Evolutionary conservation across 148 eudicot species (phyloP), one percentile per base, ranked within the genome.

Genomic region (Rhododendron ovatum): DNA sequence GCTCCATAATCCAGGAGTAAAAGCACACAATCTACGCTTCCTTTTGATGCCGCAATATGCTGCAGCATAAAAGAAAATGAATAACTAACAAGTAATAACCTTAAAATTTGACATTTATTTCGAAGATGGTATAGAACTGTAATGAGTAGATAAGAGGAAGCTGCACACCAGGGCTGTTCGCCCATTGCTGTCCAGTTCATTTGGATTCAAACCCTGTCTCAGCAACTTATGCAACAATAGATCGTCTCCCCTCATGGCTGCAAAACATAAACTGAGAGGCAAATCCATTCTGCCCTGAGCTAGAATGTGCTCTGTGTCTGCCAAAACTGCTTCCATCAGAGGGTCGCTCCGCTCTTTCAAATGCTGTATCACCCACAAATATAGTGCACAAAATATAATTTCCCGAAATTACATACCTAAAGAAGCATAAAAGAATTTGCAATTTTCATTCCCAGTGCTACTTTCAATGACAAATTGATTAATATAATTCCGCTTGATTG

Each of bases 11-110:
- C 93, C 51, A 96, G 86, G n/a, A 96, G 98, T 43, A 89, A 79
- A 69, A 78, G 85, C 41, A 90, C 94, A 86, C 98, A 94, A 77
- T 83, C 91, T 74, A 86, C 59, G 53, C 83, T 89, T 82, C 98
- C 98, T 12, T 90, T 88, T 39, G 98, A 91, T 57, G 96, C 96
- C 78, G 96, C 93, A 88, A 92, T 86, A 85, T 94, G 96, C 98
- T 96, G 95, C 22, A 67, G 39, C 33, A 80, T 47, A 79, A 55
- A 79, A 83, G 13, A 33, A 65, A 79, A 37, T 15, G 53, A 41
- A 4, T 47, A 67, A 80, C 3, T 20, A 75, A 4, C 86, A 11
- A 14, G 20, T 15, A 55, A 55, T 14, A 55, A 39, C 67, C 51
- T 45, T 57, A 7, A 74, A 39, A 43, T 18, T 69, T 2, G 13